Conservation (phyloP, 1,284 basidiomycete species). For the Ustilago tritici region DNA sequence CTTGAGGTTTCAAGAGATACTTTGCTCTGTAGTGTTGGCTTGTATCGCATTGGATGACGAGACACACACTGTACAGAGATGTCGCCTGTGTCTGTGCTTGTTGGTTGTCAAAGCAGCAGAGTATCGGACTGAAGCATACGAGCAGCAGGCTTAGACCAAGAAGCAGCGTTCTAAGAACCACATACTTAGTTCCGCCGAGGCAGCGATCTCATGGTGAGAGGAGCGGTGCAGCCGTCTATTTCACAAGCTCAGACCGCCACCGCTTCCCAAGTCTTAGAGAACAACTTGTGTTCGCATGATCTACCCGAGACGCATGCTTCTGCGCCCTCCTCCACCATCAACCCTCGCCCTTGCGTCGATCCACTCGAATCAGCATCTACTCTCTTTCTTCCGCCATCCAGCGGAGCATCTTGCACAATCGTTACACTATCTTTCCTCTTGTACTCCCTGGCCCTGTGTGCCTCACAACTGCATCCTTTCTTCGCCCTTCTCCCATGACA, state of each 20-base stretch:
- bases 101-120: no score
- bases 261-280: not conserved
- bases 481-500: not conserved
- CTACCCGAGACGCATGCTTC: slow-evolving; percentile 4
- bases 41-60: no score
- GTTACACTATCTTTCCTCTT: not conserved
- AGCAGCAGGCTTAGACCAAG: no score
- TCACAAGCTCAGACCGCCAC: not conserved
- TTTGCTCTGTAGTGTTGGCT: no score
- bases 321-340: not conserved
- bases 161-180: not conserved
- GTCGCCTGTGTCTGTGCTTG: no score
- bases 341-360: not conserved
- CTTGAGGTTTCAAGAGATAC: no score
- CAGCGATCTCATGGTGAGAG: not conserved
- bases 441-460: not conserved
- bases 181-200: not conserved
- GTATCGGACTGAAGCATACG: no score
- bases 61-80: no score
- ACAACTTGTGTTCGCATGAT: not conserved
- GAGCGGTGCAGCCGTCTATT: not conserved
- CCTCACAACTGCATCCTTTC: not conserved
- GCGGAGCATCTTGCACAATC: not conserved
- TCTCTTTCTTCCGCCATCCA: not conserved
- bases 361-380: not conserved